These are phyloP conservation scores for Salvia splendens DNA, from an alignment of 257 asterid species.

Conservation along the genomic window DNA sequence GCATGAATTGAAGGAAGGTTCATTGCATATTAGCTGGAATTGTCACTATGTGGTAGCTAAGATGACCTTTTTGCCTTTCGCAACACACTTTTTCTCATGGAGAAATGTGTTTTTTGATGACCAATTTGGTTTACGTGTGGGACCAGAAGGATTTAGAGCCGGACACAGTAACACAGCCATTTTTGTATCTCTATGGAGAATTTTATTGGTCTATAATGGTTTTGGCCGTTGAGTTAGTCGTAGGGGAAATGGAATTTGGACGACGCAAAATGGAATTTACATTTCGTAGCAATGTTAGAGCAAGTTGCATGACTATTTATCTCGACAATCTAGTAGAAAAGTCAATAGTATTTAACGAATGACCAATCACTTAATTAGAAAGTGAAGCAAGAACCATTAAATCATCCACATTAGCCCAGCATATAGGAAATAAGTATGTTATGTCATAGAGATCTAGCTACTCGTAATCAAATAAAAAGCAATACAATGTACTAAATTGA, in stretches of 20 bases:
- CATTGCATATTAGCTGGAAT: slow-evolving; percentile 48
- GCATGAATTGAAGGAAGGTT: slow-evolving; percentile 51
- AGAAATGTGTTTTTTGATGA: neutral
- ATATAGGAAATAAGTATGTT: too few relatives aligned
- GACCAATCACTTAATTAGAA: too few relatives aligned
- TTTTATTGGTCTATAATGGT: slow-evolving; percentile 33
- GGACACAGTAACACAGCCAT: slow-evolving; percentile 33
- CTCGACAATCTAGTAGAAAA: too few relatives aligned
- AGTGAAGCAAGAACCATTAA: too few relatives aligned
- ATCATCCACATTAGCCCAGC: too few relatives aligned
- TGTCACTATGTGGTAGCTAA: slow-evolving; percentile 30
- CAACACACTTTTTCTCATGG: slow-evolving; percentile 43
- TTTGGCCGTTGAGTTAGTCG: slow-evolving; percentile 42
- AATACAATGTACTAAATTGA: too few relatives aligned
- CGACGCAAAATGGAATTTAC: slow-evolving; percentile 8
- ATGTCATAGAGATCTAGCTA: too few relatives aligned
- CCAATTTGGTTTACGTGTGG: slow-evolving; percentile 34
- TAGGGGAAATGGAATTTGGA: slow-evolving; percentile 39
- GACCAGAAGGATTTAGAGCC: slow-evolving; percentile 31
- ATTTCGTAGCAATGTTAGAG: too few relatives aligned
- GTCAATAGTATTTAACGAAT: too few relatives aligned
- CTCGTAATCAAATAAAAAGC: too few relatives aligned
- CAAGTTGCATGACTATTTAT: too few relatives aligned
- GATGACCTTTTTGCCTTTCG: slow-evolving; percentile 27
- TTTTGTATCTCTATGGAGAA: neutral